Percentiles rank a stretch among this genome's conserved stretches.
Conservation (phyloP, 495 filamentous ascomycete species). For the Jackrogersella multiformis region DNA sequence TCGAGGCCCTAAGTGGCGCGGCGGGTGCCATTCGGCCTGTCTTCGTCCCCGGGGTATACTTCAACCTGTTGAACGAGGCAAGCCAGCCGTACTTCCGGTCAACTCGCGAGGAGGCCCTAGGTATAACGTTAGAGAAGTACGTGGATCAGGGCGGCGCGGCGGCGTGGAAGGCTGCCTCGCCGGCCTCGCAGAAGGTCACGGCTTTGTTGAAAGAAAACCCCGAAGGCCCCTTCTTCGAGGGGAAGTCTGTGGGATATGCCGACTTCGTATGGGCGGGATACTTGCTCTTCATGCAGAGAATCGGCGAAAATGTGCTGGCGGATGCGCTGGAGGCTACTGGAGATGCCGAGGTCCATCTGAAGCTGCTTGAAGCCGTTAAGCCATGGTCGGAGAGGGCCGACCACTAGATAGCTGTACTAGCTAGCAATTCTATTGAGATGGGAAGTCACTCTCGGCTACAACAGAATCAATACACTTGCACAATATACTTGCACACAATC, state of each 20-base stretch:
- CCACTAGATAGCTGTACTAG: constrained; percentile 24
- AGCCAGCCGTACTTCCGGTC: constrained; percentile 57
- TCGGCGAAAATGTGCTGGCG: constrained; percentile 49
- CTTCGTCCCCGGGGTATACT: constrained; percentile 49
- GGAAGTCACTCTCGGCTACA: too few species aligned
- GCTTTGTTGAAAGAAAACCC: constrained; percentile 59
- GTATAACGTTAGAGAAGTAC: constrained; percentile 56
- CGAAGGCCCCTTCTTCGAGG: constrained; percentile 61
- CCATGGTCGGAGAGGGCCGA: constrained; percentile 49
- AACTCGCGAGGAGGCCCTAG: constrained; percentile 51
- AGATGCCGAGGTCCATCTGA: constrained; percentile 45
- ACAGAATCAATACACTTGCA: background rate
- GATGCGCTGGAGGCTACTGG: constrained; percentile 48
- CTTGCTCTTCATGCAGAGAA: constrained; percentile 45
- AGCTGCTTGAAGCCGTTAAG: constrained; percentile 51
- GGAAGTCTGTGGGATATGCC: constrained; percentile 48
- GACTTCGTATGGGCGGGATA: constrained; percentile 56
- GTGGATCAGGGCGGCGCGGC: constrained; percentile 49
- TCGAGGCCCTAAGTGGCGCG: constrained; percentile 25
- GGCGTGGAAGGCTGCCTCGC: constrained; percentile 51
- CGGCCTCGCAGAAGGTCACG: constrained; percentile 52
- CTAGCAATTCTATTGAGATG: background rate
- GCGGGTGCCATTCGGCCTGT: constrained; percentile 37
- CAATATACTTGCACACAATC: too few species aligned
- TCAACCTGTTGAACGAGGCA: constrained; percentile 50